Evolutionary conservation across 2,329 filamentous ascomycete genomes (phyloP).

Genomic region (Cryphonectria naterciae): DNA sequence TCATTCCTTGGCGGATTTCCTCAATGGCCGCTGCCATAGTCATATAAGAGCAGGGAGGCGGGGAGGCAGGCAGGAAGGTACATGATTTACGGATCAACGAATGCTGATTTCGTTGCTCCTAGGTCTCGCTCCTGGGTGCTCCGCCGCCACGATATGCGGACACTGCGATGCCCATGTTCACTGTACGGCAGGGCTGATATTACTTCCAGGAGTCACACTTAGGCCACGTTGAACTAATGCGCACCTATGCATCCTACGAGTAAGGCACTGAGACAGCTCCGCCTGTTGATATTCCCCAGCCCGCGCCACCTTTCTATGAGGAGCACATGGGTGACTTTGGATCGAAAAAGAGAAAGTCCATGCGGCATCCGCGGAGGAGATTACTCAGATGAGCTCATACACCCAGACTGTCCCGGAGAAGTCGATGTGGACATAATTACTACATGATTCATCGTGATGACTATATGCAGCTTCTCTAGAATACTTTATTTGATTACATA

Average conservation of each 20-base stretch:
- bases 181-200: neutral
- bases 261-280: neutral
- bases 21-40: neutral
- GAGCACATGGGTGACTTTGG: neutral
- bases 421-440: neutral
- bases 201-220: neutral
- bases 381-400: constrained; percentile 1
- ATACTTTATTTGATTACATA: neutral
- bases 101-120: neutral
- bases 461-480: neutral
- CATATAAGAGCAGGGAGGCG: neutral
- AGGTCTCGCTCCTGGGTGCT: neutral
- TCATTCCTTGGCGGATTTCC: neutral
- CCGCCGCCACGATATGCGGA: neutral
- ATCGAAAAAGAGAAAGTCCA: neutral
- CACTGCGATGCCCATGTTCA: neutral
- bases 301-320: neutral
- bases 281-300: neutral
- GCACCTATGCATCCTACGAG: neutral
- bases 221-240: neutral
- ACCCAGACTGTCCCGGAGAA: neutral
- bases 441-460: neutral
- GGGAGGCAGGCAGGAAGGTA: neutral
- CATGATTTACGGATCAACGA: neutral
- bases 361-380: neutral